phyloP scores from a whole-genome alignment of 2,329 filamentous ascomycete genomes.

The Penicillium sp. region DNA sequence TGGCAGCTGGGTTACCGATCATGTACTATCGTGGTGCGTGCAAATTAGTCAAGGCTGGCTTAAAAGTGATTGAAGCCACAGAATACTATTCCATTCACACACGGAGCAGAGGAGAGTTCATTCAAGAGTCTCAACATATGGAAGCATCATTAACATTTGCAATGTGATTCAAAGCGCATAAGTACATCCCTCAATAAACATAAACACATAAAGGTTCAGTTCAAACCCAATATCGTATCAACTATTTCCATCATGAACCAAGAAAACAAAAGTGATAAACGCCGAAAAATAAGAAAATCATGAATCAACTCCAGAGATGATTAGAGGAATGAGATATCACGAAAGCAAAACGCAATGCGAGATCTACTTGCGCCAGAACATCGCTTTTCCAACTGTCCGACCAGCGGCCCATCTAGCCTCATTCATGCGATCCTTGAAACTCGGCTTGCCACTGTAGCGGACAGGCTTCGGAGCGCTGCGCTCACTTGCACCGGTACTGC shows the following conservation, averaged over 20 bases:
- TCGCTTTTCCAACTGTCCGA: slow-evolving; percentile 33
- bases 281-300: slow-evolving; percentile 7
- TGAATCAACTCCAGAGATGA: neutral
- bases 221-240: slow-evolving; percentile 13
- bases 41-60: too few species aligned
- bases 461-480: slow-evolving; percentile 18
- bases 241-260: slow-evolving; percentile 24
- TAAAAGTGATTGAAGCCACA: too few species aligned
- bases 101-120: too few species aligned
- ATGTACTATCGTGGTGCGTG: too few species aligned
- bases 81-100: too few species aligned
- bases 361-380: slow-evolving; percentile 42
- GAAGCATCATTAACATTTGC: neutral
- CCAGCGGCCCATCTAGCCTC: slow-evolving; percentile 38
- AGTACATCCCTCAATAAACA: slow-evolving; percentile 16
- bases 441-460: slow-evolving; percentile 34
- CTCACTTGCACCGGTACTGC: slow-evolving; percentile 20
- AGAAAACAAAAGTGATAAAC: slow-evolving; percentile 1
- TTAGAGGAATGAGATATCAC: neutral
- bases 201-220: slow-evolving; percentile 14
- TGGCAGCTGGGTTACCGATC: too few species aligned
- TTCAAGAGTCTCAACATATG: neutral
- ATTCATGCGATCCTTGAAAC: slow-evolving; percentile 35
- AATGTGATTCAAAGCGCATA: slow-evolving; percentile 3
- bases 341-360: neutral